phyloP scores from a whole-genome alignment of 257 asterid genomes.

The Fraxinus pennsylvanica region DNA sequence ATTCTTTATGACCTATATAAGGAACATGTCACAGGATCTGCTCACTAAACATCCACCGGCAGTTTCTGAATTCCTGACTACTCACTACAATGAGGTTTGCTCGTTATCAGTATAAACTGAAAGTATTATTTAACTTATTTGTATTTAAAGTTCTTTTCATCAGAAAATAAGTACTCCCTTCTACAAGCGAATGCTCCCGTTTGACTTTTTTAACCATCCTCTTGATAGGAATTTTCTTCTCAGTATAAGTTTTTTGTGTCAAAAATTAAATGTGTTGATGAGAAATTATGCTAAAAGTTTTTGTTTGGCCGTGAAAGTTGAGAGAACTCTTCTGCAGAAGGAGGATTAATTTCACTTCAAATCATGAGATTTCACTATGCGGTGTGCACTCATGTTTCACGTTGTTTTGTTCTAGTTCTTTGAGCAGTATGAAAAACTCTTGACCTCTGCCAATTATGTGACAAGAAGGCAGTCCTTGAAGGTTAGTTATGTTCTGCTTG shows the following conservation, averaged over 20 bases:
- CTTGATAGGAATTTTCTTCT: not conserved
- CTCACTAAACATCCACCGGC: conserved; percentile 76
- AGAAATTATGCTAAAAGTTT: not conserved
- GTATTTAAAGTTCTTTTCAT: conserved; percentile 16
- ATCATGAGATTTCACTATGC: conserved; percentile 20
- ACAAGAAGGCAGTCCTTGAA: conserved; percentile 98
- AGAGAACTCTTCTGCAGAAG: not conserved
- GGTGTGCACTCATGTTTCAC: conserved; percentile 13
- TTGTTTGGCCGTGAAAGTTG: not conserved
- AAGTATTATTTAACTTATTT: no score
- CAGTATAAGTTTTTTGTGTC: not conserved
- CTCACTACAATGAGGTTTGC: conserved; percentile 76
- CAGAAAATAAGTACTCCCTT: not conserved
- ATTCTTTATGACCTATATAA: conserved; percentile 20
- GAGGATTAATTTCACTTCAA: conserved; percentile 4
- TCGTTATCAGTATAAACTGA: conserved; percentile 12
- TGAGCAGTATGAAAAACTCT: conserved; percentile 82
- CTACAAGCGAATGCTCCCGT: not conserved
- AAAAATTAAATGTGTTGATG: not conserved
- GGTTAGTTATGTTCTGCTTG: conserved; percentile 53
- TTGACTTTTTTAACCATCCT: not conserved
- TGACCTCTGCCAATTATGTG: conserved; percentile 80
- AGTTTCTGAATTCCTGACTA: conserved; percentile 73
- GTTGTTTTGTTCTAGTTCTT: conserved; percentile 63
- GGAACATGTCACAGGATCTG: conserved; percentile 66